These are phyloP conservation scores for Aegle marmelos DNA, from an alignment of 345 rosid species.

Conservation along the genomic window DNA sequence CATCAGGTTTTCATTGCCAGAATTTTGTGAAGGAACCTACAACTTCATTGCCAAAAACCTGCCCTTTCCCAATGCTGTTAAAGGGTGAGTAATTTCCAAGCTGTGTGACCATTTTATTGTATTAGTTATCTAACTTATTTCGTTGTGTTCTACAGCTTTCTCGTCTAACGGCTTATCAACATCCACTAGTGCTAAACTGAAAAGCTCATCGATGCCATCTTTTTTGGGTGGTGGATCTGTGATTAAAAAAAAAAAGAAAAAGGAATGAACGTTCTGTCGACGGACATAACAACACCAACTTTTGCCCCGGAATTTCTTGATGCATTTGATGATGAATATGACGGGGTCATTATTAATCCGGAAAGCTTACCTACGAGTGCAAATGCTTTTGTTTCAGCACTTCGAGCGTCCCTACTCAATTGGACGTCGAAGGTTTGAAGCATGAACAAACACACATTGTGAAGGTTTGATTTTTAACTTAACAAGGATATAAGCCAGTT, in stretches of 20 bases:
- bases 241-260: constrained; percentile 4
- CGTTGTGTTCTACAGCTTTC: constrained; percentile 12
- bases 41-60: not conserved
- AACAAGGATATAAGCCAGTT: not conserved
- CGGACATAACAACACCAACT: constrained; percentile 28
- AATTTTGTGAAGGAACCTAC: not conserved
- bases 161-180: not conserved
- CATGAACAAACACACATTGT: not conserved
- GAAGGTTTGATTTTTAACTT: too few species aligned
- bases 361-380: constrained; percentile 30
- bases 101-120: not conserved
- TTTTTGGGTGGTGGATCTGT: not conserved
- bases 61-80: not conserved
- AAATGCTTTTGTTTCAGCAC: constrained; percentile 40
- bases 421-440: constrained; percentile 40
- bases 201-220: not conserved
- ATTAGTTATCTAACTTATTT: not conserved
- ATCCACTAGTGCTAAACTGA: not conserved
- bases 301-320: constrained; percentile 31
- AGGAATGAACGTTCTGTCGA: constrained; percentile 26
- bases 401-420: constrained; percentile 31
- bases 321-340: constrained; percentile 47
- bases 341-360: constrained; percentile 41
- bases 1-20: not conserved
- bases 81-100: constrained; percentile 9